Evolutionary conservation across 352 stramenopile genomes (phyloP), one percentile per base, ranked within the genome.

Genomic region (Globisporangium heterothallicum): DNA sequence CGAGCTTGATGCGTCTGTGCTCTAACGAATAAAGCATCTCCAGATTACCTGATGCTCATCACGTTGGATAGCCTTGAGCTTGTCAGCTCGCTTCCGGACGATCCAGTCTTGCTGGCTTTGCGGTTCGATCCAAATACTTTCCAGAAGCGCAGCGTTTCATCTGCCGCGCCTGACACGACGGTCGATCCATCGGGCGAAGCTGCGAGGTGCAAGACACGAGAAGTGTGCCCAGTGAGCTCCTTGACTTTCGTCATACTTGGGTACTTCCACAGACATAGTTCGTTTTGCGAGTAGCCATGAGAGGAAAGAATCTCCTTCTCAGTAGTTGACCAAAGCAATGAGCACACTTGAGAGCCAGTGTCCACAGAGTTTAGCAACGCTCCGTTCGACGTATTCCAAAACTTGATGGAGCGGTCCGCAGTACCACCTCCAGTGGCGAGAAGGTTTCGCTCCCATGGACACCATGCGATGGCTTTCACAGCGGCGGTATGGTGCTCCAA

Each of bases 91-190:
- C 61, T 63, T 34, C 66, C 72, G 14, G 58, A 68, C 16, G 73
- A 83, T 25, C 70, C 74, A 22, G 68, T 64, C 53, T 89, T 92
- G 29, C 66, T 75, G 21, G 68, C 66, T 56, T 92, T 92, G 49
- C 85, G 68, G 71, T 86, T 87, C 16, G 82, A 71, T 42, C 86
- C 96, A 67, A 99, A 99, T 6, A 99, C 84, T 57, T 99, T 97
- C 97, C 97, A 99, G 81, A 99, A 99, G 30, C 96, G 86, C 48
- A 99, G 72, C 4, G 97, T 99, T 78, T 99, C 97, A 62, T 99
- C 97, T 2, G 93, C 96, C 10, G 96, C 96, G 6, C 92, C 97
- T 0, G 97, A 99, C 14, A 98, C 92, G 26, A 99, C 96, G n/a
- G 92, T 98, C 14, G 82, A 75, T 49, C 95, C 95, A 71, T 99